A percentile compares a stretch with the other conserved stretches of the same genome.
Evolutionary conservation across 2,329 filamentous ascomycete genomes (phyloP).

Genomic region (Ambrosiella beaveri): DNA sequence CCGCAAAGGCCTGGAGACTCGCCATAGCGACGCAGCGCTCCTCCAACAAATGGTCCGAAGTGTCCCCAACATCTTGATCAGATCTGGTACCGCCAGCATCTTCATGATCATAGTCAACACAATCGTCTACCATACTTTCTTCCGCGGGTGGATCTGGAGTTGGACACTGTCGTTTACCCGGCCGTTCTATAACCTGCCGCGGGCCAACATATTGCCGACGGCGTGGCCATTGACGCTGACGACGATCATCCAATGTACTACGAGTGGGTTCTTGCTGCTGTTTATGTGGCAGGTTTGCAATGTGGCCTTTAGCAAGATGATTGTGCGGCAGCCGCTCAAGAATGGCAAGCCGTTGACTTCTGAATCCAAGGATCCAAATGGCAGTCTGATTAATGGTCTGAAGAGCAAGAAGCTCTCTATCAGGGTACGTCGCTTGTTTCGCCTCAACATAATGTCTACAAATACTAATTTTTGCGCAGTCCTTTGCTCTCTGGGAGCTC

Average conservation of each 20-base stretch:
- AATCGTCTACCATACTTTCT: slow-evolving; percentile 42
- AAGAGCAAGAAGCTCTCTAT: slow-evolving; percentile 67
- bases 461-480: slow-evolving; percentile 25
- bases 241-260: slow-evolving; percentile 37
- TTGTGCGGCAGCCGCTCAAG: slow-evolving; percentile 68
- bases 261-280: slow-evolving; percentile 48
- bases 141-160: slow-evolving; percentile 50
- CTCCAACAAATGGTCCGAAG: slow-evolving; percentile 6
- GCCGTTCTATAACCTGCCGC: slow-evolving; percentile 58
- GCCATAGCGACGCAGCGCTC: slow-evolving; percentile 9
- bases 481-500: slow-evolving; percentile 85
- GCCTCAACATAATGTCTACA: not conserved
- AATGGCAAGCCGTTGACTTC: slow-evolving; percentile 67
- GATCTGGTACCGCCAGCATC: slow-evolving; percentile 24
- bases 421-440: slow-evolving; percentile 32
- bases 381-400: slow-evolving; percentile 68
- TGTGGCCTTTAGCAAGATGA: slow-evolving; percentile 59
- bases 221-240: slow-evolving; percentile 40
- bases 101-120: slow-evolving; percentile 28
- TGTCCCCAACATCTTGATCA: slow-evolving; percentile 8
- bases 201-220: slow-evolving; percentile 45
- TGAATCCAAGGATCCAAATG: slow-evolving; percentile 81
- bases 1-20: slow-evolving; percentile 14
- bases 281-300: slow-evolving; percentile 65
- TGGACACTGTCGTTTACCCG: slow-evolving; percentile 54